Conservation (phyloP, 73 alveolate genomes). For the Stentor coeruleus region DNA sequence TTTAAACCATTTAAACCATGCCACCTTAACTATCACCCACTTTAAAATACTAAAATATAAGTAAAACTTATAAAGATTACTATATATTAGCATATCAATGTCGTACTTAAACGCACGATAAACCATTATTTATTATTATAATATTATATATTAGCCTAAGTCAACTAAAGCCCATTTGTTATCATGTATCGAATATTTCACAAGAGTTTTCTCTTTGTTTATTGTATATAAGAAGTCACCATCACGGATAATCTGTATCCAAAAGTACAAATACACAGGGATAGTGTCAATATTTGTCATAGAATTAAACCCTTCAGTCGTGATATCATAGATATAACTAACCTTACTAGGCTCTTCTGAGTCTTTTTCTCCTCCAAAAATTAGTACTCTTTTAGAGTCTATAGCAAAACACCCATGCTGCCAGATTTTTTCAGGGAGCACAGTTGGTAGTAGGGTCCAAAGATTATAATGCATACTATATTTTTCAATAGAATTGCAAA, state of each 20-base stretch:
- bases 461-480: neutral
- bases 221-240: neutral
- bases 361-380: conserved; percentile 17
- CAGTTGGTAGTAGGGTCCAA: conserved; percentile 3
- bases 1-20: too few species aligned
- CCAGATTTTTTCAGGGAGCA: conserved; percentile 20
- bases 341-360: conserved; percentile 11
- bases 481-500: conserved; percentile 15
- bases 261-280: conserved; percentile 2
- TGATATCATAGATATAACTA: neutral
- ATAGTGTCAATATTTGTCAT: neutral
- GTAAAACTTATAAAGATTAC: too few species aligned
- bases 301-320: conserved; percentile 1
- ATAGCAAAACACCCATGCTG: conserved; percentile 27
- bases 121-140: too few species aligned
- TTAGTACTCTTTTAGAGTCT: neutral
- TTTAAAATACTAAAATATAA: too few species aligned
- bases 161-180: conserved; percentile 3
- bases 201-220: conserved; percentile 1
- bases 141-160: neutral
- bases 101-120: too few species aligned
- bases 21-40: conserved; percentile 56
- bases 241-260: neutral
- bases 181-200: neutral
- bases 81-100: too few species aligned